Base-by-base conservation (phyloP, 352 stramenopile genomes). In the Phytophthora colocasiae region DNA sequence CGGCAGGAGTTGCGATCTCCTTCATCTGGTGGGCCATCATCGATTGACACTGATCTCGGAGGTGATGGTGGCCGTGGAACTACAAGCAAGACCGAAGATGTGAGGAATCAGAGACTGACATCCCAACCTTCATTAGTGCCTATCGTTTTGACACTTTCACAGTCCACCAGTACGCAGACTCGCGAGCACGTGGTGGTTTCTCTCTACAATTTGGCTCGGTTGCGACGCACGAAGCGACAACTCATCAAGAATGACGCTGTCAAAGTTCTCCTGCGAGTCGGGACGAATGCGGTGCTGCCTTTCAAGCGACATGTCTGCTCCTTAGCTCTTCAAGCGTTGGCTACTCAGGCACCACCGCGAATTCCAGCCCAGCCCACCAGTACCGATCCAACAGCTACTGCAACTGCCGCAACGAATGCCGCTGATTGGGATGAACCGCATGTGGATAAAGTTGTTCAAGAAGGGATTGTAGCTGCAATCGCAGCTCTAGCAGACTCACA, bases 161-260 rank as follows among this genome's bases (percentile, higher is more conserved):
- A 85, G 46, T 81, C 81, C 12, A 80, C 63, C 0, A 52, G 19
- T 15, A 14, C 59, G 9, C 82, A 90, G 41, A 92, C 87, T 15
- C 80, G 81, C 15, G 80, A 93, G 60, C 73, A 95, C 32, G 82
- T 91, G 9, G 69, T 88, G 48, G 73, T 93, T 19, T 66, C 83
- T 19, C 56, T 95, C 19, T 74, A 90, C 63, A 95, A 90, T 66
- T 66, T 93, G 14, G 75, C 82, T 29, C 63, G 74, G 24, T 69
- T 87, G 55, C 71, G 66, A 26, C 83, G 80, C 26, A 89, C 78
- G 58, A 83, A 87, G 22, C 65, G 78, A 55, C 80, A 92, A 26
- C 55, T 95, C 26, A 80, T 93, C 67, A 87, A 89, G 66, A 66
- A 91, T 58, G 83, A 95, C 51, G 87, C 76, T n/a, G 82, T 93